Conservation (phyloP, 2,329 filamentous ascomycete species). For the Bimuria novae-zelandiae region DNA sequence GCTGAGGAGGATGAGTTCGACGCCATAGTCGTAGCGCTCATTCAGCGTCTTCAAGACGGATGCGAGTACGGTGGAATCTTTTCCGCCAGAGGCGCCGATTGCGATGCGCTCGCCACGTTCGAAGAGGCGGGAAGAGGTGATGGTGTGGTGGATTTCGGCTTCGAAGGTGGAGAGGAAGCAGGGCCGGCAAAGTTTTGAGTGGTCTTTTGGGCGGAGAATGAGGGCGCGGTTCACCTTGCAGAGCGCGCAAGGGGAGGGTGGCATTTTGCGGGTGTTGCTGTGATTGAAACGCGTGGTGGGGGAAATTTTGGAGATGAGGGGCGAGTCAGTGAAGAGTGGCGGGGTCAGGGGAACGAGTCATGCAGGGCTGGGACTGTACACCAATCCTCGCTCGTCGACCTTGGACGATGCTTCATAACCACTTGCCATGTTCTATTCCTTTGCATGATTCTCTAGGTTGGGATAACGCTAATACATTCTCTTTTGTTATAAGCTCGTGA, state of each 20-base stretch:
- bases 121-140: conserved; percentile 81
- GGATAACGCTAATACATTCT: too few relatives aligned
- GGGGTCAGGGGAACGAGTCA: conserved; percentile 9
- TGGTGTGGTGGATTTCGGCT: conserved; percentile 91
- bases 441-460: too few relatives aligned
- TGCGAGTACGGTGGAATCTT: conserved; percentile 95
- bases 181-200: conserved; percentile 85
- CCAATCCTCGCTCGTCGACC: too few relatives aligned
- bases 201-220: conserved; percentile 92
- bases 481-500: too few relatives aligned
- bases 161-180: conserved; percentile 92
- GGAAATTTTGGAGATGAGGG: not conserved
- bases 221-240: conserved; percentile 80
- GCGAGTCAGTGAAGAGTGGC: conserved; percentile 3
- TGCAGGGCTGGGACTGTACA: not conserved
- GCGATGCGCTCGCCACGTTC: conserved; percentile 81
- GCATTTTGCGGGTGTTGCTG: conserved; percentile 59
- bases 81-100: conserved; percentile 94
- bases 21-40: conserved; percentile 81
- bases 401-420: too few relatives aligned
- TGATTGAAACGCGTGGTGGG: conserved; percentile 6
- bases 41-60: conserved; percentile 95
- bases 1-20: conserved; percentile 84
- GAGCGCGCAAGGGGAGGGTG: conserved; percentile 73
- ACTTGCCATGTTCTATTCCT: too few relatives aligned